phyloP scores from a whole-genome alignment of 1,284 basidiomycete species.

The Microbotryum lychnidis-dioicae region DNA sequence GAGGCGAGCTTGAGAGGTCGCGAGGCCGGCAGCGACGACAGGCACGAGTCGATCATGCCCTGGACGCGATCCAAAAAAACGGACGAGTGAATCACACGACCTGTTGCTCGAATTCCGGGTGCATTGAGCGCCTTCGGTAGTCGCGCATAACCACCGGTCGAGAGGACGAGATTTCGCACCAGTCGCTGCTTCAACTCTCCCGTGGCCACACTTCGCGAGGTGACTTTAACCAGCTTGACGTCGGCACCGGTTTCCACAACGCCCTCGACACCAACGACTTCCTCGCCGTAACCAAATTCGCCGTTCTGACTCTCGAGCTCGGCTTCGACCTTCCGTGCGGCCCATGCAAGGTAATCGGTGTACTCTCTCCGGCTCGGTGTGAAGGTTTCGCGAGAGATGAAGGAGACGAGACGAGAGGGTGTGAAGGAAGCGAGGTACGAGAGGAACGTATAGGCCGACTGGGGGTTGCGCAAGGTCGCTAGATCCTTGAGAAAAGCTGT shows the following conservation, averaged over 20 bases:
- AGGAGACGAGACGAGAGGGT: slow-evolving; percentile 48
- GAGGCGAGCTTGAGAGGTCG: slow-evolving; percentile 46
- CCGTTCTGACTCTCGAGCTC: slow-evolving; percentile 46
- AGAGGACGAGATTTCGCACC: slow-evolving; percentile 24
- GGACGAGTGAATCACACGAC: slow-evolving; percentile 40
- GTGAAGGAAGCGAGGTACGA: slow-evolving; percentile 48
- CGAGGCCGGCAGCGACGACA: slow-evolving; percentile 39
- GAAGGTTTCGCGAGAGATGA: slow-evolving; percentile 42
- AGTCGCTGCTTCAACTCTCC: slow-evolving; percentile 7
- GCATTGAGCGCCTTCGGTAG: slow-evolving; percentile 41
- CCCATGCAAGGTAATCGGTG: slow-evolving; percentile 52
- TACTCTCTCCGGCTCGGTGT: slow-evolving; percentile 47
- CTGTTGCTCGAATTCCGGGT: slow-evolving; percentile 45
- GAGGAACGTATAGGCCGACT: slow-evolving; percentile 53
- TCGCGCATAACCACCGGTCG: slow-evolving; percentile 15
- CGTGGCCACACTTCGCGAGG: slow-evolving; percentile 6
- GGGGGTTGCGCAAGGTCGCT: slow-evolving; percentile 52
- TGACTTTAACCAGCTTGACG: slow-evolving; percentile 18
- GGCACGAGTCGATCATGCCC: slow-evolving; percentile 8
- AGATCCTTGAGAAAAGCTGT: slow-evolving; percentile 54
- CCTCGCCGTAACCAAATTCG: slow-evolving; percentile 48
- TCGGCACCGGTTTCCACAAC: slow-evolving; percentile 6
- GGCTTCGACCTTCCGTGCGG: slow-evolving; percentile 38
- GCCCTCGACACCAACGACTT: slow-evolving; percentile 43
- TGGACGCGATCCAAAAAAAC: slow-evolving; percentile 27